These are phyloP conservation scores for Pythium vanterpoolii DNA, from an alignment of 352 stramenopile genomes.

Conservation along the genomic window DNA sequence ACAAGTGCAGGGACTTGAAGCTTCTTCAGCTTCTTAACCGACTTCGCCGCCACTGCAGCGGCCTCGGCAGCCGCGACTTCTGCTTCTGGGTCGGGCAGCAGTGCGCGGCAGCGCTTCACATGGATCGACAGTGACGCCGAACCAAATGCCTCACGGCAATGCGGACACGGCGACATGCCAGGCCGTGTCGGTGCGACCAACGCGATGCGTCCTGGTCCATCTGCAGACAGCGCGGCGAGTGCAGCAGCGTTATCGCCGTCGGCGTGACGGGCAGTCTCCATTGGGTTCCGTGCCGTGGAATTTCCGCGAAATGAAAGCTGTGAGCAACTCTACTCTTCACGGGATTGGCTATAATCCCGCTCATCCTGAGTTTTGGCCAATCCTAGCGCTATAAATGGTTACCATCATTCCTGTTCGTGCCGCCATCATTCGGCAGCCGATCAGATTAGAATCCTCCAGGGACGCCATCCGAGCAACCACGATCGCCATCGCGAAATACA, in stretches of 20 bases:
- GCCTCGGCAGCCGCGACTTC: constrained; percentile 22
- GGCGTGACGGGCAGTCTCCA: constrained; percentile 22
- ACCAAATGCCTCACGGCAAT: constrained; percentile 55
- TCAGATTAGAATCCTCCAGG: no score
- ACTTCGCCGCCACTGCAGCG: constrained; percentile 11
- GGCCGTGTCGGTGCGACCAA: constrained; percentile 13
- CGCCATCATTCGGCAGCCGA: no score
- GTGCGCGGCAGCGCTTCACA: constrained; percentile 48
- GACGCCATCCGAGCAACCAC: no score
- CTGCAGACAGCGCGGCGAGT: constrained; percentile 31
- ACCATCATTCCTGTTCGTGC: no score
- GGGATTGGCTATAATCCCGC: no score
- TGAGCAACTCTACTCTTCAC: no score
- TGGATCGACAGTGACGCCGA: constrained; percentile 65
- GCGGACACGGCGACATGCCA: constrained; percentile 38
- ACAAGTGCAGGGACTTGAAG: constrained; percentile 45
- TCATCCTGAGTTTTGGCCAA: no score
- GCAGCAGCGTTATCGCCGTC: constrained; percentile 32
- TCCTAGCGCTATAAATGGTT: no score
- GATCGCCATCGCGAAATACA: no score
- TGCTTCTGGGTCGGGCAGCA: constrained; percentile 27
- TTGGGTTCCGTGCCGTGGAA: no score
- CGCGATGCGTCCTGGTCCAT: constrained; percentile 15
- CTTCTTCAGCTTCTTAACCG: constrained; percentile 27
- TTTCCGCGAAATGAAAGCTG: no score